Conservation (phyloP, 345 rosid genomes). For the Camelina laxa region DNA sequence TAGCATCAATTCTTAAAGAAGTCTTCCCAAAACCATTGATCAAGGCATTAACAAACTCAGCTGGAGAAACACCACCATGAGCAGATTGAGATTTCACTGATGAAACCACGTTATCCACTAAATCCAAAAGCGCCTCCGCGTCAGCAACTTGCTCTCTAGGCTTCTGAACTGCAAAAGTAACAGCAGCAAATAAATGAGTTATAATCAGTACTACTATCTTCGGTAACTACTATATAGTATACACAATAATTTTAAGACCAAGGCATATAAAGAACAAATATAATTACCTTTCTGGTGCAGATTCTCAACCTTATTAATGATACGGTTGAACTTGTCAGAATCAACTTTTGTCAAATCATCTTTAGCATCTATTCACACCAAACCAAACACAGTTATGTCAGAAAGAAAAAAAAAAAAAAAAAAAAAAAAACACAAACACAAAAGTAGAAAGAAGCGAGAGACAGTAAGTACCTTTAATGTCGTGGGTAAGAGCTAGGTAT, state of each 20-base stretch:
- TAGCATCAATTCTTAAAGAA: constrained; percentile 31
- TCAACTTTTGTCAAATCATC: constrained; percentile 59
- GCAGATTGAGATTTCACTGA: constrained; percentile 65
- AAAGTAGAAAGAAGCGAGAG: neutral
- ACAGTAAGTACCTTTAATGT: constrained; percentile 56
- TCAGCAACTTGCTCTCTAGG: constrained; percentile 90
- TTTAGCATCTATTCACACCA: constrained; percentile 53
- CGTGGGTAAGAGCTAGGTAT: constrained; percentile 54
- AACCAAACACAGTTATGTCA: neutral
- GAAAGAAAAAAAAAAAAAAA: neutral
- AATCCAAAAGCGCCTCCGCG: constrained; percentile 75
- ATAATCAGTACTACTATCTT: neutral
- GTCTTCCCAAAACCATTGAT: constrained; percentile 54
- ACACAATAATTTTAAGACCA: neutral
- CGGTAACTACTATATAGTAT: neutral
- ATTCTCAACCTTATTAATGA: constrained; percentile 69
- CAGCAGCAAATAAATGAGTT: neutral
- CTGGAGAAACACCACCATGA: constrained; percentile 57
- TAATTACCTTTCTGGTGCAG: constrained; percentile 54
- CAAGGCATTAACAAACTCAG: constrained; percentile 62
- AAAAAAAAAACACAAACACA: neutral
- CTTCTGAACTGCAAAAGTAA: constrained; percentile 57
- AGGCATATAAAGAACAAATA: neutral
- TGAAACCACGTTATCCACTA: constrained; percentile 56
- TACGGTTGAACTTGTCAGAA: constrained; percentile 56